These are phyloP conservation scores for Tylopilus rubrobrunneus DNA, from an alignment of 768 basidiomycete species.

Conservation along the genomic window DNA sequence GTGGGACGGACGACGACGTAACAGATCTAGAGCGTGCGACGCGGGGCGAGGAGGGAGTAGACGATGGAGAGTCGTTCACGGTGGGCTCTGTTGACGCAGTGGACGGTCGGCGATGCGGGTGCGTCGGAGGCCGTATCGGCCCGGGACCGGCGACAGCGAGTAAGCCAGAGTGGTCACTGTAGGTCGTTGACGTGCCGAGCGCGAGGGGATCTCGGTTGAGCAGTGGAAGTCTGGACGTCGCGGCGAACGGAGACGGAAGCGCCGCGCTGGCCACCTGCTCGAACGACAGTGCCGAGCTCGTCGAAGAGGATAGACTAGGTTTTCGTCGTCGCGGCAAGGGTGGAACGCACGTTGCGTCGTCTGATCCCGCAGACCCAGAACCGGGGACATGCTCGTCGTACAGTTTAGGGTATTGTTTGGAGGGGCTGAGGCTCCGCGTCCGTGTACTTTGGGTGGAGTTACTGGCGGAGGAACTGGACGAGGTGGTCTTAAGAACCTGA, in stretches of 20 bases:
- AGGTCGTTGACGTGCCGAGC: constrained; percentile 3
- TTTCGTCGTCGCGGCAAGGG: constrained; percentile 36
- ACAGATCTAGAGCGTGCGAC: constrained; percentile 54
- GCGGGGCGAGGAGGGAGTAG: constrained; percentile 32
- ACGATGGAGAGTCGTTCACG: constrained; percentile 22
- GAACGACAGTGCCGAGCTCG: constrained; percentile 34
- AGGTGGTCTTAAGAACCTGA: constrained; percentile 66
- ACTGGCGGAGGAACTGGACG: constrained; percentile 23
- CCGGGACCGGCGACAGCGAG: constrained; percentile 21
- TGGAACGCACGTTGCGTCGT: constrained; percentile 24
- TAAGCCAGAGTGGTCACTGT: neutral
- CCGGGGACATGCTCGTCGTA: constrained; percentile 1
- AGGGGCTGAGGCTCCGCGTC: constrained; percentile 31
- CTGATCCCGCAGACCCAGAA: constrained; percentile 14
- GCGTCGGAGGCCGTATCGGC: constrained; percentile 44
- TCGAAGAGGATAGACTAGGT: constrained; percentile 33
- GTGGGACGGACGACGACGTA: constrained; percentile 34
- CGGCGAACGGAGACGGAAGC: constrained; percentile 15
- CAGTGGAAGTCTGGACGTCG: constrained; percentile 20
- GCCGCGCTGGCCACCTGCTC: constrained; percentile 41
- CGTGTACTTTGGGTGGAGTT: constrained; percentile 8
- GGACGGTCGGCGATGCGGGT: constrained; percentile 49
- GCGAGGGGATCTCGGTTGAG: constrained; percentile 20
- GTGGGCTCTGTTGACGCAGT: constrained; percentile 17
- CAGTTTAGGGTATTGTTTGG: constrained; percentile 14